Percentiles rank a stretch among this genome's conserved stretches.
phyloP scores from a whole-genome alignment of 306 rosid genomes.

The Inga leiocalycina region DNA sequence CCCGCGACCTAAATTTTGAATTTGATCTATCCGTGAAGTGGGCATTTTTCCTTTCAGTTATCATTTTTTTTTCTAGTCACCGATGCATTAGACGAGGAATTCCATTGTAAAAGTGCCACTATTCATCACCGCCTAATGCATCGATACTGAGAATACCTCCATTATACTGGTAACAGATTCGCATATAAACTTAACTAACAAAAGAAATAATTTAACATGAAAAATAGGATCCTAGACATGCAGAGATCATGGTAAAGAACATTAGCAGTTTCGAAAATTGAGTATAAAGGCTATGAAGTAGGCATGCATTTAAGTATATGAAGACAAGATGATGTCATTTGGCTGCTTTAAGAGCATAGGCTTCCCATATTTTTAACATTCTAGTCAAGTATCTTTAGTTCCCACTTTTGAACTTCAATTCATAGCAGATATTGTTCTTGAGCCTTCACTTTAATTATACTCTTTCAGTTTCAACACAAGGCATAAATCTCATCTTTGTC shows the following conservation, averaged over 20 bases:
- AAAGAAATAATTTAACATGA: background rate
- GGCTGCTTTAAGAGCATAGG: background rate
- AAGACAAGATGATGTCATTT: background rate
- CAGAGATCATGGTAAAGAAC: background rate
- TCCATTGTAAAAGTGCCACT: too few species aligned
- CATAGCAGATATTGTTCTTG: background rate
- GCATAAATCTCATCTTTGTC: too few species aligned
- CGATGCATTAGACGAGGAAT: too few species aligned
- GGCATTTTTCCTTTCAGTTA: too few species aligned
- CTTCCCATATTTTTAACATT: background rate
- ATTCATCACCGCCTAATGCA: too few species aligned
- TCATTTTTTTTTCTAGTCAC: too few species aligned
- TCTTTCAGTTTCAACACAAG: too few species aligned
- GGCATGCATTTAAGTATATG: background rate
- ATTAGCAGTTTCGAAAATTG: background rate
- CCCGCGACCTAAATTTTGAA: too few species aligned
- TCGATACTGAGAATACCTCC: background rate
- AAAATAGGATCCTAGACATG: background rate
- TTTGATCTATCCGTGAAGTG: too few species aligned
- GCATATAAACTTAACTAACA: background rate
- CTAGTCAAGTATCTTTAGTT: too few species aligned
- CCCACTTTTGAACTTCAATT: too few species aligned
- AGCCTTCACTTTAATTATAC: background rate
- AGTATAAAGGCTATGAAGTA: background rate
- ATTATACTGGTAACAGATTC: constrained; percentile 4